Evolutionary conservation across 2,329 filamentous ascomycete genomes (phyloP).

Genomic region (Ceratocystis colombiana): DNA sequence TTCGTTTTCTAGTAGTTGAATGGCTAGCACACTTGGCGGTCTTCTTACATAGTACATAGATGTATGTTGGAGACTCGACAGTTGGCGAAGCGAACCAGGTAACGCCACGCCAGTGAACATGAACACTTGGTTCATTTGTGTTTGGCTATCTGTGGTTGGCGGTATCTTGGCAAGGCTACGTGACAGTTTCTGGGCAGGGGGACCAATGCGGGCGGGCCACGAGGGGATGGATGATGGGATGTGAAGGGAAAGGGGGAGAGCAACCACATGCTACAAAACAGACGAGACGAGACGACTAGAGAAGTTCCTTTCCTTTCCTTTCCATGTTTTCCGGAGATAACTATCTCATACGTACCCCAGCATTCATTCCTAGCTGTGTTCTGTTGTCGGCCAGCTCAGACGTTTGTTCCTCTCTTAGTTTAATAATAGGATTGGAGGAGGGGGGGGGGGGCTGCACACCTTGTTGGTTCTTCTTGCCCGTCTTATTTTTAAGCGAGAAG

Average conservation of each 20-base stretch:
- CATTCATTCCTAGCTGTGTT: neutral
- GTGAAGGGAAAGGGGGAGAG: neutral
- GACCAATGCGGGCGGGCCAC: neutral
- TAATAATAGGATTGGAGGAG: too few species aligned
- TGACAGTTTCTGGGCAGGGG: neutral
- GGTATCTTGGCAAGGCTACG: slow-evolving; percentile 4
- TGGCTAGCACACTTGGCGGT: too few species aligned
- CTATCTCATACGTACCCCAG: neutral
- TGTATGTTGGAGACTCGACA: too few species aligned
- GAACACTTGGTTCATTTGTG: neutral
- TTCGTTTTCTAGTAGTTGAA: neutral
- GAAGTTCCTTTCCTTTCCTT: neutral
- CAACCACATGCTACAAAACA: neutral
- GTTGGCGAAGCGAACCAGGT: too few species aligned
- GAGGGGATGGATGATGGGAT: neutral
- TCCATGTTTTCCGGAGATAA: neutral
- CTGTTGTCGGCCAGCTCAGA: too few species aligned
- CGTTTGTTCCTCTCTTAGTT: too few species aligned
- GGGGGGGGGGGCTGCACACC: too few species aligned
- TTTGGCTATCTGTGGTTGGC: neutral
- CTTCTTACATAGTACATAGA: too few species aligned
- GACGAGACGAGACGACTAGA: neutral
- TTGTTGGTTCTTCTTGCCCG: too few species aligned
- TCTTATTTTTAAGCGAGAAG: too few species aligned
- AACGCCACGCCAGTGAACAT: too few species aligned